Percentiles rank a stretch among this genome's conserved stretches.
These are phyloP conservation scores for Suillus fuscotomentosus DNA, from an alignment of 768 basidiomycete species.

Conservation along the genomic window DNA sequence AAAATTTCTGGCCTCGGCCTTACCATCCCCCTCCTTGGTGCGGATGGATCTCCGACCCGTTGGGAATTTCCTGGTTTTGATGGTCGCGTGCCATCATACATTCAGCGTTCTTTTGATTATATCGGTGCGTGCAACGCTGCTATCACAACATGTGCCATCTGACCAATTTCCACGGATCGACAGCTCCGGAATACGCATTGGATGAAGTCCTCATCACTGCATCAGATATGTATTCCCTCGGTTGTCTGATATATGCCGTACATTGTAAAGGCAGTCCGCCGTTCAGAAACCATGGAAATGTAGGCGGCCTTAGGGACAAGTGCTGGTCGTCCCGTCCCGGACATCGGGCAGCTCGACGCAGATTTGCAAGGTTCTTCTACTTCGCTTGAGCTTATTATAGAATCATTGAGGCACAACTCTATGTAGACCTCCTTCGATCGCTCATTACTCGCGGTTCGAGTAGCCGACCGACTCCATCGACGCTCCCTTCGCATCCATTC, in stretches of 20 bases:
- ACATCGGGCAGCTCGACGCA: constrained; percentile 62
- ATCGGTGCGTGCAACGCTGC: constrained; percentile 54
- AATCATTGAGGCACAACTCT: constrained; percentile 8
- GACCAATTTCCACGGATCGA: not conserved
- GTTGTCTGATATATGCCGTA: constrained; percentile 87
- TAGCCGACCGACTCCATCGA: constrained; percentile 71
- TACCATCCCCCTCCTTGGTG: constrained; percentile 70
- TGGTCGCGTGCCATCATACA: constrained; percentile 70
- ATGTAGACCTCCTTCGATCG: constrained; percentile 69
- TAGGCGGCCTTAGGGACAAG: constrained; percentile 69
- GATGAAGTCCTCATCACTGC: constrained; percentile 85
- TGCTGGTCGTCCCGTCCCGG: constrained; percentile 58
- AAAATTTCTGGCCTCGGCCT: constrained; percentile 90
- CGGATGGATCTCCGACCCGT: constrained; percentile 69
- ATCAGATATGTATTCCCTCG: constrained; percentile 92
- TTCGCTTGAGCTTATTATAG: constrained; percentile 5
- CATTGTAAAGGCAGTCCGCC: constrained; percentile 88
- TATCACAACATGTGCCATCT: not conserved
- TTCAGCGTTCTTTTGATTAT: constrained; percentile 93
- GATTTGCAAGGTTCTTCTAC: constrained; percentile 66
- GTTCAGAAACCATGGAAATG: constrained; percentile 79
- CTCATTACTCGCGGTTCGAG: constrained; percentile 79
- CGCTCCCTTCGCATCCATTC: constrained; percentile 83
- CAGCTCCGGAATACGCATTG: constrained; percentile 92
- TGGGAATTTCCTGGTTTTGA: constrained; percentile 95